phyloP scores from a whole-genome alignment of 495 filamentous ascomycete genomes.

The Penicillium ucsense region DNA sequence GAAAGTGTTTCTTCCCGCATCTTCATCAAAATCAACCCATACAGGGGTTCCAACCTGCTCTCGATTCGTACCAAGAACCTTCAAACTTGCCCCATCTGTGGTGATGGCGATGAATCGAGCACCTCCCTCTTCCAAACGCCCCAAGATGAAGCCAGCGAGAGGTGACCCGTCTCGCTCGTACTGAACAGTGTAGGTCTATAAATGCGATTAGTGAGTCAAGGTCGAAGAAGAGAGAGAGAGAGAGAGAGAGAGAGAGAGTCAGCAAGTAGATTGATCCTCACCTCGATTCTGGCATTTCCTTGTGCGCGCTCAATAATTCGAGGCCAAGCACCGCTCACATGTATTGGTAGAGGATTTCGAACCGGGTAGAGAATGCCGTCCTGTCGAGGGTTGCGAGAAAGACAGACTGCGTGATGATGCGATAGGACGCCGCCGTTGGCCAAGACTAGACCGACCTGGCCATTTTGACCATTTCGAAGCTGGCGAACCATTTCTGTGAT shows the following conservation, averaged over 20 bases:
- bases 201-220: neutral
- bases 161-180: conserved; percentile 33
- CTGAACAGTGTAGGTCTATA: conserved; percentile 47
- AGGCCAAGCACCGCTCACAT: neutral
- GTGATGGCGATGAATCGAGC: neutral
- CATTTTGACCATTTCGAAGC: conserved; percentile 27
- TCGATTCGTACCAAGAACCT: neutral
- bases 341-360: conserved; percentile 8
- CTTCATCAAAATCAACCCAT: neutral
- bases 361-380: conserved; percentile 5
- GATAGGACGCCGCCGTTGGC: conserved; percentile 46
- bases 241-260: too few relatives aligned
- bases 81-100: neutral
- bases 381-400: conserved; percentile 28
- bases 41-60: neutral
- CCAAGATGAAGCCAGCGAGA: neutral
- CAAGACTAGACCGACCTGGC: conserved; percentile 37
- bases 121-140: neutral
- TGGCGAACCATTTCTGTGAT: conserved; percentile 39
- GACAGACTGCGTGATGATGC: conserved; percentile 43
- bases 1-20: neutral
- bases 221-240: neutral
- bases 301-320: neutral
- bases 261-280: conserved; percentile 6
- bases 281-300: conserved; percentile 28